These are phyloP conservation scores for Penicillium polonicum DNA, from an alignment of 2,329 filamentous ascomycete genomes.

Conservation along the genomic window DNA sequence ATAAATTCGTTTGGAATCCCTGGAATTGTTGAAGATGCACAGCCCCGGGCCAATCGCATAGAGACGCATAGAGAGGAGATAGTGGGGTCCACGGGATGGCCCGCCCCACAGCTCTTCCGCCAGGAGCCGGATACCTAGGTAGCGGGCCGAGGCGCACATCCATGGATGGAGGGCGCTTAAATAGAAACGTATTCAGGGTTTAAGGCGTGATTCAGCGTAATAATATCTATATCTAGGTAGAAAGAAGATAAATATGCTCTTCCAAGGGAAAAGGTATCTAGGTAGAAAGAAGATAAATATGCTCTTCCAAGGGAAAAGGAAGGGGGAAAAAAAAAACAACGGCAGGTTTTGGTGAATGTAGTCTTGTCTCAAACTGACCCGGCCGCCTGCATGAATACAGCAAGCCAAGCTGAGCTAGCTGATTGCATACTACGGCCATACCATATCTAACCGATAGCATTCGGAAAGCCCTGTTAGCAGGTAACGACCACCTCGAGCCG, in stretches of 20 bases:
- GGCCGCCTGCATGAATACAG: background rate
- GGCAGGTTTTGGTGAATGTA: background rate
- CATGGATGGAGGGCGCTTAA: background rate
- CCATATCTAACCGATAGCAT: background rate
- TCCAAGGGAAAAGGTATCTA: background rate
- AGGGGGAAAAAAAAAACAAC: rapidly evolving
- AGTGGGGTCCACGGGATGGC: background rate
- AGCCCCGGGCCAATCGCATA: background rate
- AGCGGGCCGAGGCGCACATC: background rate
- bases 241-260: background rate
- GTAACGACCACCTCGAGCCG: background rate
- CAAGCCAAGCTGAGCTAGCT: background rate
- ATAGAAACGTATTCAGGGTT: background rate
- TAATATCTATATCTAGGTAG: background rate
- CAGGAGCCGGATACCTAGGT: background rate
- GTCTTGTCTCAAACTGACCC: background rate
- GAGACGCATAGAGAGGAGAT: too few relatives aligned
- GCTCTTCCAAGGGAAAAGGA: too few relatives aligned
- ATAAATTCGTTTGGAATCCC: background rate
- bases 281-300: too few relatives aligned
- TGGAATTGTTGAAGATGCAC: background rate
- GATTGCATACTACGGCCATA: background rate
- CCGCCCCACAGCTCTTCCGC: too few relatives aligned
- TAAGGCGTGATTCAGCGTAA: background rate
- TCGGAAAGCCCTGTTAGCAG: background rate